A percentile compares a stretch with the other conserved stretches of the same genome.
phyloP scores from a whole-genome alignment of 2,329 filamentous ascomycete species.

The Epichloe festucae region DNA sequence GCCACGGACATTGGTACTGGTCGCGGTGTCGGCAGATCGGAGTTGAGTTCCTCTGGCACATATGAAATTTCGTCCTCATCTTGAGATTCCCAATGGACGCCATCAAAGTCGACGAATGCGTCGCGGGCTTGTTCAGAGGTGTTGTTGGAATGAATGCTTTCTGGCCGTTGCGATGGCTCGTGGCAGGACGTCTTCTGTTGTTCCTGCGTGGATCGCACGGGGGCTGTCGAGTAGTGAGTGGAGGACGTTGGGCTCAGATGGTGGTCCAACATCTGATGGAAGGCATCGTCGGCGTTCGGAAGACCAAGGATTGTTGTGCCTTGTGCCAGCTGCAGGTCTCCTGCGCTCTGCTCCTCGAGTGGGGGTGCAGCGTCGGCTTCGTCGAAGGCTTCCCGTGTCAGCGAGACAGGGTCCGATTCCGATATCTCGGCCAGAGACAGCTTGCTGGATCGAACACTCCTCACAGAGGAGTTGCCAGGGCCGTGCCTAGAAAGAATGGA shows the following conservation, averaged over 20 bases:
- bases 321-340: slow-evolving; percentile 12
- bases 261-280: slow-evolving; percentile 21
- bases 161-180: slow-evolving; percentile 14
- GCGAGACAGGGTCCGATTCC: slow-evolving; percentile 39
- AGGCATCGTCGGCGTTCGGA: slow-evolving; percentile 19
- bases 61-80: slow-evolving; percentile 16
- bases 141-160: slow-evolving; percentile 40
- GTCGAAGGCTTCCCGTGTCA: slow-evolving; percentile 40
- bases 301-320: slow-evolving; percentile 18
- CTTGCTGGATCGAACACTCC: slow-evolving; percentile 37
- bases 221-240: neutral
- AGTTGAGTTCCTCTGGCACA: slow-evolving; percentile 11
- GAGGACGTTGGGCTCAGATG: slow-evolving; percentile 6
- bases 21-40: slow-evolving; percentile 13
- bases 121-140: slow-evolving; percentile 54
- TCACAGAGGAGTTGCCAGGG: slow-evolving; percentile 39
- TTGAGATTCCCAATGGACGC: slow-evolving; percentile 57
- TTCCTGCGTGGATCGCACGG: neutral
- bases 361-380: slow-evolving; percentile 34
- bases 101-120: slow-evolving; percentile 72
- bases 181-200: neutral
- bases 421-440: slow-evolving; percentile 43
- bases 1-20: slow-evolving; percentile 15
- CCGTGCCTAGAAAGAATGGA: slow-evolving; percentile 35
- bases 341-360: slow-evolving; percentile 24